These are phyloP conservation scores for Vickermania ingenoplastis DNA, from an alignment of 208 protist species.

Conservation along the genomic window DNA sequence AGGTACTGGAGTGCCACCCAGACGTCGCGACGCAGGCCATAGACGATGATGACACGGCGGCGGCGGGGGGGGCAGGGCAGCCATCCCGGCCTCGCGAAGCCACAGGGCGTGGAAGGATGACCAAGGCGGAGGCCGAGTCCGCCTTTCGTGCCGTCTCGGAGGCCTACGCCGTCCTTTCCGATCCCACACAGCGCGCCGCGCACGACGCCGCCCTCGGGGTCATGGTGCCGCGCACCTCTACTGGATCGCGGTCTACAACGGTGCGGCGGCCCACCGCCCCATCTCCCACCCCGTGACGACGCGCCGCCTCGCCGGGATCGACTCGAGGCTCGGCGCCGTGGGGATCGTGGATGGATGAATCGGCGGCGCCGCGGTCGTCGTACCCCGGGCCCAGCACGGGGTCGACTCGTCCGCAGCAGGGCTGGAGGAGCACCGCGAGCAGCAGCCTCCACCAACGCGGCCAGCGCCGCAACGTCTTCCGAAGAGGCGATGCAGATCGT, in stretches of 20 bases:
- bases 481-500: constrained; percentile 74
- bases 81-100: constrained; percentile 29
- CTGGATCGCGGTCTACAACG: no score
- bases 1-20: constrained; percentile 80
- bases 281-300: no score
- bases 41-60: constrained; percentile 10
- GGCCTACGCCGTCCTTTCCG: constrained; percentile 95
- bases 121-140: constrained; percentile 43
- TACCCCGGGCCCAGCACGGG: no score
- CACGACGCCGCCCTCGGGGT: constrained; percentile 89
- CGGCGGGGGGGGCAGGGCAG: constrained; percentile 8
- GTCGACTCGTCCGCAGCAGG: no score
- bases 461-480: constrained; percentile 38
- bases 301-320: no score
- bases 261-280: no score
- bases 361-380: no score
- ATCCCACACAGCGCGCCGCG: constrained; percentile 81
- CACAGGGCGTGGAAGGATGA: no score
- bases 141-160: constrained; percentile 78
- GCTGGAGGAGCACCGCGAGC: no score
- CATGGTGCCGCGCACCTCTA: constrained; percentile 8
- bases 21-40: constrained; percentile 62
- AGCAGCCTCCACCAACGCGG: no score
- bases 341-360: no score
- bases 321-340: no score